Evolutionary conservation across 2,329 filamentous ascomycete species (phyloP), one percentile per base, ranked within the genome.

Genomic region (Exophiala aquamarina): DNA sequence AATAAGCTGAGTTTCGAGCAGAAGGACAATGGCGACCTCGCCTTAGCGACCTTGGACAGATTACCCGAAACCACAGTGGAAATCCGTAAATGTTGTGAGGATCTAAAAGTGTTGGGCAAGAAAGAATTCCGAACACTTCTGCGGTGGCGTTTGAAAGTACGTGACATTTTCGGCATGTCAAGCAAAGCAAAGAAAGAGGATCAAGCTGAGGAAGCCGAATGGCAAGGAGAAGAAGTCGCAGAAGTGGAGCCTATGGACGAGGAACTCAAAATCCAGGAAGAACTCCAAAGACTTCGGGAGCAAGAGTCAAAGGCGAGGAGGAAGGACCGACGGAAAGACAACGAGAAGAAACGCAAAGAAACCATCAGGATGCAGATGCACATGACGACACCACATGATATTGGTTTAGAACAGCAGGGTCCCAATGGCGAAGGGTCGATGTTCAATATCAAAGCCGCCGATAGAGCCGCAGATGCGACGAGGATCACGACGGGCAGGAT

Each of bases 281-380:
- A 97, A 57, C 71, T 98, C 21, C 85, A 94, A 60, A 78, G 78
- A 3, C 75, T 97, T 61, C 87, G 87, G 57, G 90, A 97, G 19
- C 86, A 84, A 61, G 87, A 93, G 55, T 81, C 71, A 34, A 68
- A 84, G 17, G 83, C 84, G 59, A 92, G 84, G 68, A 94, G 90
- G 71, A 86, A 89, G 59, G 87, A 95, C 61, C 82, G 86, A 58
- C 80, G 91, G 56, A 87, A 79, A 60, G 90, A 95, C 50, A 98
- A 98, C 57, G 93, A 98, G 68, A 83, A 83, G 67, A 97, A 95
- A 69, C 88, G 93, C 59, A 93, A 88, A 59, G 93, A 97, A 56
- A 89, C 97, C 50, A 78, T 95, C n/a, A 84, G 93, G 26, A 86
- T 98, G 86, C 93, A 98, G 68, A 83, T 98, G 74, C 86, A 96